Percentiles rank a stretch among this genome's conserved stretches.
phyloP scores from a whole-genome alignment of 2,329 filamentous ascomycete species.

The Beauveria medogensis region DNA sequence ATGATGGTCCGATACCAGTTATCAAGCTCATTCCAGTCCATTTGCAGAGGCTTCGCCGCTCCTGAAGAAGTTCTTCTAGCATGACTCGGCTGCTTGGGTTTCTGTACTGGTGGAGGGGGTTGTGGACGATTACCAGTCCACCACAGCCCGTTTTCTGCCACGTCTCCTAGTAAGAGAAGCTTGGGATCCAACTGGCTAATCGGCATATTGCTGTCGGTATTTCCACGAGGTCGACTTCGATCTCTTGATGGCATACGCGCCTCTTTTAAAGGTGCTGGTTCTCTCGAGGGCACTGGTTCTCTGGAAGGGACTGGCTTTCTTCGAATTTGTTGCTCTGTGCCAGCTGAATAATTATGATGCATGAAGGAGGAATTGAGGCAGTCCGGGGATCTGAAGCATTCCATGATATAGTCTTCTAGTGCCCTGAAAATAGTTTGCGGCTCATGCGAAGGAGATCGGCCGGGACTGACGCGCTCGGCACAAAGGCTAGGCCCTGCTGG shows the following conservation, averaged over 20 bases:
- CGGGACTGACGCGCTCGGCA: slow-evolving; percentile 12
- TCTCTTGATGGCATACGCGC: slow-evolving; percentile 26
- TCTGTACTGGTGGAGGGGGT: not conserved
- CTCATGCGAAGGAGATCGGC: slow-evolving; percentile 21
- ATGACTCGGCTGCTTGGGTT: not conserved
- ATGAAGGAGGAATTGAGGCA: slow-evolving; percentile 73
- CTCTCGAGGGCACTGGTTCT: slow-evolving; percentile 28
- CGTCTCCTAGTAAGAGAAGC: slow-evolving; percentile 62
- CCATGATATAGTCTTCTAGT: slow-evolving; percentile 69
- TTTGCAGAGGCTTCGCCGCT: slow-evolving; percentile 45
- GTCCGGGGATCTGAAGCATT: slow-evolving; percentile 60
- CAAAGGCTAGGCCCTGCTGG: not conserved
- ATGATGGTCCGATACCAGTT: slow-evolving; percentile 69
- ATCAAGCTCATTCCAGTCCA: slow-evolving; percentile 65
- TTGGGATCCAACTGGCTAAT: slow-evolving; percentile 63
- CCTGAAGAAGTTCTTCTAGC: not conserved
- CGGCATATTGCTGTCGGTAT: slow-evolving; percentile 14
- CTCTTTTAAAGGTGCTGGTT: slow-evolving; percentile 22
- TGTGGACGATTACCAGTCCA: slow-evolving; percentile 53
- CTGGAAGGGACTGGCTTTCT: slow-evolving; percentile 21
- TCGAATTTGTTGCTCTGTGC: slow-evolving; percentile 15
- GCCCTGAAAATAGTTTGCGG: slow-evolving; percentile 61
- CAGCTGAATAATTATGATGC: slow-evolving; percentile 7
- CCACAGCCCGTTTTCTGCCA: slow-evolving; percentile 76
- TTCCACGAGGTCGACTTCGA: slow-evolving; percentile 12